phyloP scores from a whole-genome alignment of 257 asterid genomes.

The Fraxinus excelsior region DNA sequence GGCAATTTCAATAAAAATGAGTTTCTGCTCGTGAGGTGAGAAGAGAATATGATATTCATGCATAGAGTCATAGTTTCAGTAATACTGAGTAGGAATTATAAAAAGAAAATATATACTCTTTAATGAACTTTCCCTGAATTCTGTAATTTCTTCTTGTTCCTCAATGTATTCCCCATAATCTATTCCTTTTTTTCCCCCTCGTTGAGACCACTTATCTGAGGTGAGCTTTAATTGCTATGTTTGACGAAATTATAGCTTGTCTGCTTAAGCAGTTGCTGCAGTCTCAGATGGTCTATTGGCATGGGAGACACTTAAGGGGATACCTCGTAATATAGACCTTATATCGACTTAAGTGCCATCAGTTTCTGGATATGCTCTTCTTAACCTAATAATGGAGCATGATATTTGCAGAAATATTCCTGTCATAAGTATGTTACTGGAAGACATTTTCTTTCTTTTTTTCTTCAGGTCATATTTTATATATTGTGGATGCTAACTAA shows the following conservation, averaged over 20 bases:
- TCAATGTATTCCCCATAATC: not conserved
- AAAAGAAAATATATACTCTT: not conserved
- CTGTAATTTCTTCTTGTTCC: not conserved
- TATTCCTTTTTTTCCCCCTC: not conserved
- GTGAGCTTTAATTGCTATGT: not conserved
- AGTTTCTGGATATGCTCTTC: slow-evolving; percentile 53
- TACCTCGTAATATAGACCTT: slow-evolving; percentile 42
- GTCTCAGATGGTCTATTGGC: slow-evolving; percentile 54
- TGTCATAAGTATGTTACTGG: slow-evolving; percentile 44
- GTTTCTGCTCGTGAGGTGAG: not conserved
- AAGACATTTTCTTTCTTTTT: not conserved
- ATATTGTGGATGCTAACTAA: not conserved
- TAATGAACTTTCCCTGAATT: not conserved
- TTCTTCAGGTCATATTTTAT: not conserved
- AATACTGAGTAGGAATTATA: no score
- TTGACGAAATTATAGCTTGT: not conserved
- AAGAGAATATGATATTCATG: not conserved
- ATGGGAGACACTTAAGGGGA: slow-evolving; percentile 51
- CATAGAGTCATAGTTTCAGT: not conserved
- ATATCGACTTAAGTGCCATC: slow-evolving; percentile 54
- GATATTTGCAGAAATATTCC: slow-evolving; percentile 50
- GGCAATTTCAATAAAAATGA: no score
- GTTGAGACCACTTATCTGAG: not conserved
- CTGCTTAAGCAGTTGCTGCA: slow-evolving; percentile 39
- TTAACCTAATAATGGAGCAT: slow-evolving; percentile 51